phyloP scores from a whole-genome alignment of 176 grass and related monocot genomes.

The Carex littledalei region DNA sequence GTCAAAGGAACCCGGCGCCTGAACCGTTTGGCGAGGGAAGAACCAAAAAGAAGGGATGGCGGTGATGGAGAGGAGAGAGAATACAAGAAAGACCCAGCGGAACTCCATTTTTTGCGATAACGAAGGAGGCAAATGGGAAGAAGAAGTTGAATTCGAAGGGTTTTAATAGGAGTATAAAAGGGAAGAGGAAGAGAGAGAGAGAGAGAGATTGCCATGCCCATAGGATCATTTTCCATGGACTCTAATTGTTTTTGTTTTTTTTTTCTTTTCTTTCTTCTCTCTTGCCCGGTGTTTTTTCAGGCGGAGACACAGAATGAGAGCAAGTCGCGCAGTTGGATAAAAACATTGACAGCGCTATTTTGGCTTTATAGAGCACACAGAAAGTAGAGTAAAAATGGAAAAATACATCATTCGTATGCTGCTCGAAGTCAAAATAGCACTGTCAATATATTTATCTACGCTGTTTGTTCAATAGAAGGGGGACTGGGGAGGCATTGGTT shows the following conservation, averaged over 20 bases:
- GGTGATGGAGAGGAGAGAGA: constrained; percentile 28
- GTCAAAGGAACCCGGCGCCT: not conserved
- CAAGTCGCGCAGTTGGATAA: too few species aligned
- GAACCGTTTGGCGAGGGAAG: not conserved
- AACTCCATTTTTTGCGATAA: constrained; percentile 20
- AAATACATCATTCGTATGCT: too few species aligned
- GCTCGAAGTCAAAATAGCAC: too few species aligned
- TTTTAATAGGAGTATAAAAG: not conserved
- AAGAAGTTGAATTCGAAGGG: not conserved
- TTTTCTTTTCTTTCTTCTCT: not conserved
- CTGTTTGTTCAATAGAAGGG: too few species aligned
- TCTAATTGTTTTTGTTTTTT: not conserved
- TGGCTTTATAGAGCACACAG: too few species aligned
- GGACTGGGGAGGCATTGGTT: too few species aligned
- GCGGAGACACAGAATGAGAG: not conserved
- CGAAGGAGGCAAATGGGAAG: not conserved
- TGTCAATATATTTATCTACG: too few species aligned
- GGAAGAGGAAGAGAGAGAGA: not conserved
- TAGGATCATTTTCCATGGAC: not conserved
- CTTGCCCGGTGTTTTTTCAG: not conserved
- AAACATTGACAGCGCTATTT: too few species aligned
- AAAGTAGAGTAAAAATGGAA: too few species aligned
- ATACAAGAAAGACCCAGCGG: constrained; percentile 23
- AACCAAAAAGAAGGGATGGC: constrained; percentile 29
- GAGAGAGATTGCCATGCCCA: not conserved